Percentiles rank a stretch among this genome's conserved stretches.
phyloP scores from a whole-genome alignment of 306 rosid species.

The Styphnolobium japonicum region DNA sequence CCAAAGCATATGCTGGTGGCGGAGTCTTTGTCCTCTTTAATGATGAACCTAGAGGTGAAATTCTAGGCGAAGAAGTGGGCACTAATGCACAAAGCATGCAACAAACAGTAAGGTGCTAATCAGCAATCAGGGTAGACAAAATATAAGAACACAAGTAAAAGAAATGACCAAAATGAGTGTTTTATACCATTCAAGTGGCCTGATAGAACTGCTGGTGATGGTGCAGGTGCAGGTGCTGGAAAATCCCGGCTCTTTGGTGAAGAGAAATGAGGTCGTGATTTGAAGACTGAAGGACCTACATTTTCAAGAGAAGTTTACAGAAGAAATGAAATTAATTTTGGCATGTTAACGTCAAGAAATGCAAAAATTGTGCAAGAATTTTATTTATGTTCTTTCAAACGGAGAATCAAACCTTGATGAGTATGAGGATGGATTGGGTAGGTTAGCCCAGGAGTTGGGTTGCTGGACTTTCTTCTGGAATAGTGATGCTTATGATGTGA shows the following conservation, averaged over 20 bases:
- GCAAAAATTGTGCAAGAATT: not conserved
- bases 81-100: conserved; percentile 42
- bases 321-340: conserved; percentile 1
- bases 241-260: conserved; percentile 40
- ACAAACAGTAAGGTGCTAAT: conserved; percentile 15
- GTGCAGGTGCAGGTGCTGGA: conserved; percentile 55
- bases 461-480: conserved; percentile 32
- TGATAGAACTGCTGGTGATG: conserved; percentile 48
- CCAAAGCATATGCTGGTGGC: conserved; percentile 60
- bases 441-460: conserved; percentile 41
- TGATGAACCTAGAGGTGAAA: conserved; percentile 64
- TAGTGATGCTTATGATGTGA: conserved; percentile 41
- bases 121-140: not conserved
- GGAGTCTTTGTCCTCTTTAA: conserved; percentile 47
- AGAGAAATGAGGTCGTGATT: conserved; percentile 47
- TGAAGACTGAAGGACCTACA: conserved; percentile 54
- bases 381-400: not conserved
- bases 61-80: conserved; percentile 58
- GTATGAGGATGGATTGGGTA: conserved; percentile 43
- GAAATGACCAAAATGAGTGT: conserved; percentile 3
- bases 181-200: conserved; percentile 50
- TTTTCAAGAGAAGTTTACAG: not conserved
- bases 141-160: conserved; percentile 8
- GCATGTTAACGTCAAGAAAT: conserved; percentile 16
- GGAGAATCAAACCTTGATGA: conserved; percentile 55